These are phyloP conservation scores for Trichoderma atroviride DNA, from an alignment of 2,329 filamentous ascomycete species.

Conservation along the genomic window DNA sequence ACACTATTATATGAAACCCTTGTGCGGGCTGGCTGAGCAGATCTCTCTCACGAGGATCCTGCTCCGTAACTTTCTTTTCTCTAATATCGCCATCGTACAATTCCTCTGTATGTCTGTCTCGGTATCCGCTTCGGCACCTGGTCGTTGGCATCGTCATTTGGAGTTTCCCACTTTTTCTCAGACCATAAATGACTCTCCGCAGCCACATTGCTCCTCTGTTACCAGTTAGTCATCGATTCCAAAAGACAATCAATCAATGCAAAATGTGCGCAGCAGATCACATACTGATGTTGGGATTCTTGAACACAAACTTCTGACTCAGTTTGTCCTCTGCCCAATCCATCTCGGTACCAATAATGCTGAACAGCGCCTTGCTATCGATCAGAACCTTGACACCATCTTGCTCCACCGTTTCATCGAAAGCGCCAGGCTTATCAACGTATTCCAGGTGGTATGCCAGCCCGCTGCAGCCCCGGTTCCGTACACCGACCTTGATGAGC, in stretches of 20 bases:
- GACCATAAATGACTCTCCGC: conserved; percentile 95
- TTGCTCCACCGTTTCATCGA: conserved; percentile 93
- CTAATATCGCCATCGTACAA: conserved; percentile 19
- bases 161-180: conserved; percentile 35
- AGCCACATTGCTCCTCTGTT: conserved; percentile 91
- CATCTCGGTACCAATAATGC: conserved; percentile 98
- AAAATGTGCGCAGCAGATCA: conserved; percentile 34
- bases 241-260: neutral
- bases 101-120: neutral
- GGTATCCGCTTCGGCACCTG: neutral
- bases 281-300: conserved; percentile 98
- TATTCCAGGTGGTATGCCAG: conserved; percentile 93
- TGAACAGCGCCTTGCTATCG: conserved; percentile 95
- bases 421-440: conserved; percentile 83
- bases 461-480: conserved; percentile 91
- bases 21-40: neutral
- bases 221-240: conserved; percentile 33
- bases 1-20: conserved; percentile 16
- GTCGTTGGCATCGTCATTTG: neutral
- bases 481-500: conserved; percentile 90
- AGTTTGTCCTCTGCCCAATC: conserved; percentile 98
- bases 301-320: conserved; percentile 88
- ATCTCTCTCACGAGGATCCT: neutral
- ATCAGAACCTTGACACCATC: conserved; percentile 95
- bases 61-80: neutral